Conservation (phyloP, 495 filamentous ascomycete species). For the Aspergillus olivimuriae region DNA sequence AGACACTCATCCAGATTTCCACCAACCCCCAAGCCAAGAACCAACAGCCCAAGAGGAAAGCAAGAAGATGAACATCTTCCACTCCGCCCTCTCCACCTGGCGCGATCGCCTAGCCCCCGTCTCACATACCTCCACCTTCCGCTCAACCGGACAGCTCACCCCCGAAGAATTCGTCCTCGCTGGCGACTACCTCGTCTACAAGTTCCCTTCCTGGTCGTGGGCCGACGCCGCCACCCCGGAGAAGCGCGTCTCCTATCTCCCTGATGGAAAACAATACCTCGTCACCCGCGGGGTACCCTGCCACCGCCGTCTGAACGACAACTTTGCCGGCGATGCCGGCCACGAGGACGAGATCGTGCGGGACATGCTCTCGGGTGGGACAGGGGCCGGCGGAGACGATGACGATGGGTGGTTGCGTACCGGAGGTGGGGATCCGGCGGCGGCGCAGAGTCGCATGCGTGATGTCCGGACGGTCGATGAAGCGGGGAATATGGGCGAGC, state of each 20-base stretch:
- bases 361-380: slow-evolving; percentile 61
- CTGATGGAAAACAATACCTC: slow-evolving; percentile 88
- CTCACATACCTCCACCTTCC: slow-evolving; percentile 87
- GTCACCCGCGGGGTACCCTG: slow-evolving; percentile 93
- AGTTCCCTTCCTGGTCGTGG: slow-evolving; percentile 99
- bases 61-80: slow-evolving; percentile 53
- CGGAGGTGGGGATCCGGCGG: slow-evolving; percentile 55
- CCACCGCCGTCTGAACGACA: slow-evolving; percentile 81
- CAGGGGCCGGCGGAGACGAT: slow-evolving; percentile 50
- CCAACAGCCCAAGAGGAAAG: not conserved
- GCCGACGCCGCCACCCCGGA: slow-evolving; percentile 70
- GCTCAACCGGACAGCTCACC: slow-evolving; percentile 87
- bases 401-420: slow-evolving; percentile 92
- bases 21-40: no score
- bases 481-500: slow-evolving; percentile 63
- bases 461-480: slow-evolving; percentile 88
- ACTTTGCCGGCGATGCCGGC: slow-evolving; percentile 82
- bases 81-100: slow-evolving; percentile 76
- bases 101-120: slow-evolving; percentile 87
- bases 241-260: slow-evolving; percentile 76
- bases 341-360: slow-evolving; percentile 77
- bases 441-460: slow-evolving; percentile 46
- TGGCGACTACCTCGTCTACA: slow-evolving; percentile 97
- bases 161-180: slow-evolving; percentile 95
- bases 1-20: no score